Conservation (phyloP, 2,329 filamentous ascomycete species). For the Verticillium longisporum region DNA sequence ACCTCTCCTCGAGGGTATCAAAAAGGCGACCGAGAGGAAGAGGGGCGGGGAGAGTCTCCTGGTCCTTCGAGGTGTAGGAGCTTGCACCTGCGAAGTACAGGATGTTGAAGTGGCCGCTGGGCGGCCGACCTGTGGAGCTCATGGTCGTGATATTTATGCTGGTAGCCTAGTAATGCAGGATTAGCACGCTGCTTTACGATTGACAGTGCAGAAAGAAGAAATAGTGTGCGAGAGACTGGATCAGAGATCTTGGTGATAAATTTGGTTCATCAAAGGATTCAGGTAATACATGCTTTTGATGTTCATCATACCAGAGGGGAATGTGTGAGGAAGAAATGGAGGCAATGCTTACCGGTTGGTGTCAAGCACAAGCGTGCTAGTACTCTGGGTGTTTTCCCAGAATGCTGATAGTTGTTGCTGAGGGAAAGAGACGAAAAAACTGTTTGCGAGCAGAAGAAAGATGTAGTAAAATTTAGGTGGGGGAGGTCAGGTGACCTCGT, state of each 20-base stretch:
- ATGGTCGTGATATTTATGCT: constrained; percentile 15
- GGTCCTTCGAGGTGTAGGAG: constrained; percentile 62
- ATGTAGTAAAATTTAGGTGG: not conserved
- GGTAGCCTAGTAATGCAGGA: not conserved
- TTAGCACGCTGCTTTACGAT: constrained; percentile 14
- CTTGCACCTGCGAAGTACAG: constrained; percentile 76
- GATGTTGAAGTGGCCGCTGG: constrained; percentile 64
- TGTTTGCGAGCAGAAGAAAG: not conserved
- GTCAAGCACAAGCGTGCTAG: constrained; percentile 2
- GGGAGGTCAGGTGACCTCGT: not conserved
- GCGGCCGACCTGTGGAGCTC: constrained; percentile 36
- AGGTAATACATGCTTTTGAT: constrained; percentile 53
- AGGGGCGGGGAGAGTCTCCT: constrained; percentile 61
- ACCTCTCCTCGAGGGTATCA: constrained; percentile 57
- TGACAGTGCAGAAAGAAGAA: not conserved
- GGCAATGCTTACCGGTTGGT: constrained; percentile 22
- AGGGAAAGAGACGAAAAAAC: not conserved
- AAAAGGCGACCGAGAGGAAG: constrained; percentile 58
- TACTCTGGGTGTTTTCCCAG: not conserved
- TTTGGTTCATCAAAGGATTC: constrained; percentile 48
- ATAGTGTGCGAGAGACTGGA: constrained; percentile 18
- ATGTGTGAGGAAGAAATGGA: constrained; percentile 1
- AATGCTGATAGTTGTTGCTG: not conserved
- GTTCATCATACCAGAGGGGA: constrained; percentile 40
- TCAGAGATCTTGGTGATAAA: constrained; percentile 72